Conservation (phyloP, 2,329 filamentous ascomycete genomes). For the Blastomyces gilchristii region DNA sequence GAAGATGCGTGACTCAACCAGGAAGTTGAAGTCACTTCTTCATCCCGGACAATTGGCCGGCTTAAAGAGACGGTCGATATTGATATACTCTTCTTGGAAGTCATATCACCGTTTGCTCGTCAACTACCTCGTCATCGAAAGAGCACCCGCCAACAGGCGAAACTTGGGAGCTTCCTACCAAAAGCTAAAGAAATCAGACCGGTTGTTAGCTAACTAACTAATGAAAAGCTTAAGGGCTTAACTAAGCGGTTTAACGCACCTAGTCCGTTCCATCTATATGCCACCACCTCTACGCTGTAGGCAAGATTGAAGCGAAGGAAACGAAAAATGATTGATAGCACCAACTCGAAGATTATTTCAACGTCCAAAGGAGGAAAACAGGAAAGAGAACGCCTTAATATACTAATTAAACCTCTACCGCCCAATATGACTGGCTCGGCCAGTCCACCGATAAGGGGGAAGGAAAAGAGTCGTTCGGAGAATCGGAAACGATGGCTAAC, state of each 20-base stretch:
- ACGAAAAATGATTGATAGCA: slow-evolving; percentile 68
- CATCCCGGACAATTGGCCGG: neutral
- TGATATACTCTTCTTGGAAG: neutral
- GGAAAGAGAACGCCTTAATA: slow-evolving; percentile 42
- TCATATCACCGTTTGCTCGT: neutral
- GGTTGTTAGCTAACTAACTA: neutral
- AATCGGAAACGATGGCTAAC: slow-evolving; percentile 16
- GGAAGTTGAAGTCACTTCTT: neutral
- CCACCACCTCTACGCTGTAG: slow-evolving; percentile 55
- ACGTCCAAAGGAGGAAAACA: slow-evolving; percentile 63
- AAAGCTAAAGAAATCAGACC: neutral
- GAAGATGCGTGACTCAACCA: neutral
- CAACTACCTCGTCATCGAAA: neutral
- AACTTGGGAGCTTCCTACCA: neutral
- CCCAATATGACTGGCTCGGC: slow-evolving; percentile 68
- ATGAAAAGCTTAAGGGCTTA: neutral
- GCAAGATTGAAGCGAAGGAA: slow-evolving; percentile 59
- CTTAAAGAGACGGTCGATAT: neutral
- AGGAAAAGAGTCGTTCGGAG: slow-evolving; percentile 46
- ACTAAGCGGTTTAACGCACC: neutral
- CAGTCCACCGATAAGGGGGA: slow-evolving; percentile 68
- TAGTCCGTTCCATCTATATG: slow-evolving; percentile 62
- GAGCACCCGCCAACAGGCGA: neutral
- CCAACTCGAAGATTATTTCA: slow-evolving; percentile 60
- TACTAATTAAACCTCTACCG: slow-evolving; percentile 70